Evolutionary conservation across 176 grass and related monocot species (phyloP).

Genomic region (Areca catechu): DNA sequence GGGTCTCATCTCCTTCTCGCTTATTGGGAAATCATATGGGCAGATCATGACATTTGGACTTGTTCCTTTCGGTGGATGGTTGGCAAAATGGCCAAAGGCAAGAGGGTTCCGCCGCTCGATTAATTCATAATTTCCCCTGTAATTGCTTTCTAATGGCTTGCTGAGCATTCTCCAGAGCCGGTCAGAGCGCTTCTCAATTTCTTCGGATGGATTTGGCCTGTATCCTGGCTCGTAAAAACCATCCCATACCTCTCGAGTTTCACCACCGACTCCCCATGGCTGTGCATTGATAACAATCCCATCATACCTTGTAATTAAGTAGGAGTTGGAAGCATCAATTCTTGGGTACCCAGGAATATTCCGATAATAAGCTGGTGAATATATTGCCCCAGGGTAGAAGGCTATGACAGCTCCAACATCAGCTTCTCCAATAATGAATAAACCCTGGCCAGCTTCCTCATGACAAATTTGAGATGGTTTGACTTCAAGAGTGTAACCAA

Average conservation of each 20-base stretch:
- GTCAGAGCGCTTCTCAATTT: constrained; percentile 40
- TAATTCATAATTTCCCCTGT: constrained; percentile 37
- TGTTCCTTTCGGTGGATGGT: constrained; percentile 66
- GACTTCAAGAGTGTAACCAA: constrained; percentile 68
- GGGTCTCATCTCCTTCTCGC: constrained; percentile 70
- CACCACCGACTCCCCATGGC: constrained; percentile 58
- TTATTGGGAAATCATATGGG: constrained; percentile 77
- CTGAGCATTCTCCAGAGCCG: constrained; percentile 57
- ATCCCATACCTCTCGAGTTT: constrained; percentile 75
- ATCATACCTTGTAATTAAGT: constrained; percentile 88
- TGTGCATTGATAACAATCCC: constrained; percentile 81
- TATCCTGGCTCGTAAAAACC: constrained; percentile 27
- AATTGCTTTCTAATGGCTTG: constrained; percentile 53
- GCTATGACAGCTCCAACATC: constrained; percentile 59
- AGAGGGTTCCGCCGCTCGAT: constrained; percentile 82
- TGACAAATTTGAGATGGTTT: constrained; percentile 69
- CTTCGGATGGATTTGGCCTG: constrained; percentile 24
- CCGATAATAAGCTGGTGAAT: constrained; percentile 89
- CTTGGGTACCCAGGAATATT: constrained; percentile 90
- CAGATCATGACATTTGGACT: constrained; percentile 85
- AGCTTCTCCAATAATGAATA: constrained; percentile 66
- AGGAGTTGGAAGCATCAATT: constrained; percentile 66
- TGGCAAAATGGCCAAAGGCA: constrained; percentile 85
- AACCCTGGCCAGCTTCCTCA: constrained; percentile 77
- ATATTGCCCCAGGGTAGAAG: constrained; percentile 83